Evolutionary conservation across 208 protist species (phyloP).

Genomic region (Zelonia costaricensis): DNA sequence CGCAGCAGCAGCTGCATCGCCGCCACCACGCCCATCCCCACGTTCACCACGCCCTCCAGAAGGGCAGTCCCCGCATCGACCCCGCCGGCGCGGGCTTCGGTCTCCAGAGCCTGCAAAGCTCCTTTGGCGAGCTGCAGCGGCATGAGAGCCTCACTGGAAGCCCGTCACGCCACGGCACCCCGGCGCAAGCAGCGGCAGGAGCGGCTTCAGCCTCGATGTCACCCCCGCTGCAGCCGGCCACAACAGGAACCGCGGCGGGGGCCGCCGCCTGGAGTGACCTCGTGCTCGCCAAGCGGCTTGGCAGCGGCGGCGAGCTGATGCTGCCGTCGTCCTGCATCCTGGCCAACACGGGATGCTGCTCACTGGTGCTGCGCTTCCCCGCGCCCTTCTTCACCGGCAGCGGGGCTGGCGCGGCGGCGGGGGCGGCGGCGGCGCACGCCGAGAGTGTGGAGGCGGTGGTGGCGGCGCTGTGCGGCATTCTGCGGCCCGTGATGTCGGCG

Average conservation of each 20-base stretch:
- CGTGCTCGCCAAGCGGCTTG: constrained; percentile 57
- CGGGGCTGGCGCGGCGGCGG: no score
- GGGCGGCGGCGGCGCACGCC: constrained; percentile 39
- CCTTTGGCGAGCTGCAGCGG: not conserved
- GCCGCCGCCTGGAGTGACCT: constrained; percentile 25
- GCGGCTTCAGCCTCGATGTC: not conserved
- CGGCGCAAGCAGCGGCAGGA: not conserved
- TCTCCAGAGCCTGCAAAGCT: no score
- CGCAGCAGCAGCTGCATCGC: constrained; percentile 1
- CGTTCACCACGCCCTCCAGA: no score
- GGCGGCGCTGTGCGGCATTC: constrained; percentile 63
- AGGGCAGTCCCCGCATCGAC: no score
- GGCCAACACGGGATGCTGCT: constrained; percentile 50
- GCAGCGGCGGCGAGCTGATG: constrained; percentile 68
- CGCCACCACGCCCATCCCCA: no score
- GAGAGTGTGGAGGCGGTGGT: constrained; percentile 76
- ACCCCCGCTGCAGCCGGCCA: not conserved
- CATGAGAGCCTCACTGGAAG: not conserved
- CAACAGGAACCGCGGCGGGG: not conserved
- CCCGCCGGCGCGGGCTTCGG: not conserved
- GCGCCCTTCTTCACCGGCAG: constrained; percentile 32
- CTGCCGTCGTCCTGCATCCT: constrained; percentile 65
- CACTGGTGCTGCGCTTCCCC: constrained; percentile 70
- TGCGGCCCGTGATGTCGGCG: constrained; percentile 35
- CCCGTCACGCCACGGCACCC: not conserved